Conservation (phyloP, 2,329 filamentous ascomycete species). For the Phaeosphaeria sp. region DNA sequence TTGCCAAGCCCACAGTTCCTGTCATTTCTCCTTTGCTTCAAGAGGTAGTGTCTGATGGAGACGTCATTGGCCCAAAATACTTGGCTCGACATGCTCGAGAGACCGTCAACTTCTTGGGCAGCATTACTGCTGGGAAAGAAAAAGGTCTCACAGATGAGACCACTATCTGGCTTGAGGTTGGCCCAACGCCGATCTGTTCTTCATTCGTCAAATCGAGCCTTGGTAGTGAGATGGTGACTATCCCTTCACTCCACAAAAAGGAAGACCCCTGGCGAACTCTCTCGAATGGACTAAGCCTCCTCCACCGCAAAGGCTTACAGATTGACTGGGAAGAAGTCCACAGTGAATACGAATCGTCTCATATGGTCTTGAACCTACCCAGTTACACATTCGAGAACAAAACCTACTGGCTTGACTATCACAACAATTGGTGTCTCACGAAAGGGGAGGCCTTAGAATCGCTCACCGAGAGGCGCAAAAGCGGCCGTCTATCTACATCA, state of each 20-base stretch:
- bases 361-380: slow-evolving; percentile 62
- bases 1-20: slow-evolving; percentile 32
- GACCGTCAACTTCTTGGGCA: slow-evolving; percentile 47
- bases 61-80: slow-evolving; percentile 50
- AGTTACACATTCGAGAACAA: slow-evolving; percentile 44
- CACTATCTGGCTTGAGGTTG: slow-evolving; percentile 54
- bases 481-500: too few species aligned
- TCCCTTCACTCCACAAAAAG: slow-evolving; percentile 9
- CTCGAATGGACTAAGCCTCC: not conserved
- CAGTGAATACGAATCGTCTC: slow-evolving; percentile 54
- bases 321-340: slow-evolving; percentile 70
- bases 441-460: slow-evolving; percentile 17
- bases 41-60: slow-evolving; percentile 47
- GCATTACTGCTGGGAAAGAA: slow-evolving; percentile 47
- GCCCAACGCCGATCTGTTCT: slow-evolving; percentile 56
- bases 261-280: slow-evolving; percentile 25
- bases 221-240: not conserved
- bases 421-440: slow-evolving; percentile 37
- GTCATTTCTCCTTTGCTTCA: slow-evolving; percentile 56
- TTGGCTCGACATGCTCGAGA: slow-evolving; percentile 29
- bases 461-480: too few species aligned
- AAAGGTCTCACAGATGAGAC: slow-evolving; percentile 39
- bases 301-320: slow-evolving; percentile 53
- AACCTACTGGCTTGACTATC: slow-evolving; percentile 48
- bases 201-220: slow-evolving; percentile 42